Percentiles rank a stretch among this genome's conserved stretches.
Conservation (phyloP, 2,329 filamentous ascomycete species). For the Arthrobotrys pseudoclavata region DNA sequence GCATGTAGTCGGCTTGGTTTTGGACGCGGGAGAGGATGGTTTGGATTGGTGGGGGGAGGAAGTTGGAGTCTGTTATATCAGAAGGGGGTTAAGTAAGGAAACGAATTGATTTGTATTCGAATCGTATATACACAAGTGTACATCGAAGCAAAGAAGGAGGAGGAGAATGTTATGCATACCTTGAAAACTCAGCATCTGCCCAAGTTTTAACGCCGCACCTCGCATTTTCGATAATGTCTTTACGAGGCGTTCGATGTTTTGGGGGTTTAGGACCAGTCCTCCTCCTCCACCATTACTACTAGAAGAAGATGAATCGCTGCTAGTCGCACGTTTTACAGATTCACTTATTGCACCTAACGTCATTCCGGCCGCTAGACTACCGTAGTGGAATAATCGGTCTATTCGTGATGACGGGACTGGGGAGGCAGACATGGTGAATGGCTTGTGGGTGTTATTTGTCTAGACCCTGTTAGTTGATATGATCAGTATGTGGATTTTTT, state of each 20-base stretch:
- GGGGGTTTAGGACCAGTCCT: slow-evolving; percentile 83
- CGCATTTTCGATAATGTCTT: slow-evolving; percentile 95
- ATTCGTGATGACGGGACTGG: slow-evolving; percentile 89
- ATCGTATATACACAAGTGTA: slow-evolving; percentile 35
- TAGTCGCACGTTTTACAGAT: slow-evolving; percentile 82
- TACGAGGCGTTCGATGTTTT: slow-evolving; percentile 93
- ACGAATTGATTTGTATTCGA: neutral
- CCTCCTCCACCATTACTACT: slow-evolving; percentile 79
- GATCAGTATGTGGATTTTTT: slow-evolving; percentile 68
- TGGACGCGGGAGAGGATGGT: slow-evolving; percentile 93
- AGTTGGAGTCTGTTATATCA: slow-evolving; percentile 78
- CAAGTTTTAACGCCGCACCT: slow-evolving; percentile 94
- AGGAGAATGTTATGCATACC: slow-evolving; percentile 65
- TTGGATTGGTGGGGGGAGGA: slow-evolving; percentile 88
- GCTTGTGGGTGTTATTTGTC: slow-evolving; percentile 62
- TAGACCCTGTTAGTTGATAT: slow-evolving; percentile 62
- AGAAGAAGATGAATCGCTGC: slow-evolving; percentile 69
- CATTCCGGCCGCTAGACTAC: slow-evolving; percentile 93
- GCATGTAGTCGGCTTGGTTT: slow-evolving; percentile 98
- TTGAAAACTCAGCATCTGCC: slow-evolving; percentile 98
- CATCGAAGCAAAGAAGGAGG: slow-evolving; percentile 3
- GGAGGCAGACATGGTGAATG: slow-evolving; percentile 85
- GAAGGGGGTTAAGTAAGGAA: neutral
- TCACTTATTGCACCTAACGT: slow-evolving; percentile 91
- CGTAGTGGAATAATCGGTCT: slow-evolving; percentile 92